phyloP scores from a whole-genome alignment of 208 protist genomes.

The Trypanosoma grayi region DNA sequence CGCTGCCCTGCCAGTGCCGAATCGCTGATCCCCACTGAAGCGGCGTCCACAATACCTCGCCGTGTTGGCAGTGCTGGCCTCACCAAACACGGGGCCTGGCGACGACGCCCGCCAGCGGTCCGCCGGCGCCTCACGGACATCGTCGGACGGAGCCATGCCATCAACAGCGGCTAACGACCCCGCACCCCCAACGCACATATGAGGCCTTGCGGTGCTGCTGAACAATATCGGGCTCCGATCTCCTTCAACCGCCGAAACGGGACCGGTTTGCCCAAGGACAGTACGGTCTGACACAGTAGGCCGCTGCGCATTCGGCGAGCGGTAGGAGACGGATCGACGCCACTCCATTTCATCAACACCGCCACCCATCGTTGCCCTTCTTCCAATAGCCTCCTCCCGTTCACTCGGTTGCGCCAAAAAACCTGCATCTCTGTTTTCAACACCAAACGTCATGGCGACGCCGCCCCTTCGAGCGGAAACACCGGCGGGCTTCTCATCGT shows the following conservation, averaged over 20 bases:
- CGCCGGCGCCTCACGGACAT: neutral
- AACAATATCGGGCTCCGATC: neutral
- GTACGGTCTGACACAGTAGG: neutral
- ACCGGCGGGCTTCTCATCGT: slow-evolving; percentile 11
- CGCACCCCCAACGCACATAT: neutral
- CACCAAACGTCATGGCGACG: neutral
- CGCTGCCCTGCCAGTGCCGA: neutral
- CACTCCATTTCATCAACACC: neutral
- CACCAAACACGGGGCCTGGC: slow-evolving; percentile 1
- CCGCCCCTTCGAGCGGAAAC: slow-evolving; percentile 2
- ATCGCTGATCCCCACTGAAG: neutral
- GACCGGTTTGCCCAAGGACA: neutral
- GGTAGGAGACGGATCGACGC: slow-evolving; percentile 3
- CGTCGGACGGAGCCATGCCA: neutral
- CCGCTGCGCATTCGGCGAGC: slow-evolving; percentile 11
- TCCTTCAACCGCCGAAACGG: neutral
- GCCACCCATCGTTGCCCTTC: slow-evolving; percentile 1
- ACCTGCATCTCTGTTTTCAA: neutral
- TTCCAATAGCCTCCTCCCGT: neutral
- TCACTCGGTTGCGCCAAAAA: neutral
- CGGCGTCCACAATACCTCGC: neutral
- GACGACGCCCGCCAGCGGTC: slow-evolving; percentile 6
- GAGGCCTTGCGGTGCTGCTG: neutral
- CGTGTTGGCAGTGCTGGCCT: neutral
- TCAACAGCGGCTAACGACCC: neutral